Base-by-base conservation (phyloP, 208 protist genomes). In the Leishmania guyanensis region DNA sequence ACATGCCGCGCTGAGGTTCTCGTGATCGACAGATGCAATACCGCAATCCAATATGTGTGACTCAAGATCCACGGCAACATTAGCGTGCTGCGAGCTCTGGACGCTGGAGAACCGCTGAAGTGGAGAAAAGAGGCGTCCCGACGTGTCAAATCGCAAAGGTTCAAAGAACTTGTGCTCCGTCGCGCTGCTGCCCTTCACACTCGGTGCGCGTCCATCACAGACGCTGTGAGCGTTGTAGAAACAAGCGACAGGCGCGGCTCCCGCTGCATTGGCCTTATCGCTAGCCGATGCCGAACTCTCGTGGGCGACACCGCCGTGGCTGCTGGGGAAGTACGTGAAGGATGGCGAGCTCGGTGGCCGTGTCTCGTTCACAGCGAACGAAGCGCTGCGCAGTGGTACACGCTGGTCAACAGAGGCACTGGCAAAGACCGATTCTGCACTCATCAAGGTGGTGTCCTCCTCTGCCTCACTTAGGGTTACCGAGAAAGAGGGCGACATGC, bases 291-390 rank as follows among this genome's bases (percentile, higher is more conserved):
- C 6, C 3, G 74, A 14, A 9, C 36, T 36, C 33, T 65, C 53
- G 33, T 80, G 69, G 48, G 54, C 1, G 56, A 20, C 58, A 2
- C 48, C 56, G 12, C 51, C n/a, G 20, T 26, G 29, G 70, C 4
- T 36, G 74, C 43, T n/a, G 9, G 82, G 54, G 50, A 85, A 85
- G 73, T 75, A 79, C 43, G 77, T 75, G 53, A 85, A 85, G 77
- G 77, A 85, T 10, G 82, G 82, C 29, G 82, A 79, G 66, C 72
- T 82, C 10, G 72, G 71, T 46, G 82, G 64, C 29, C 62, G 77
- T 2, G 66, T 33, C 14, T 58, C 69, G 39, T 53, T 65, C 54
- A 46, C 22, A 10, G 64, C 3, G 1, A 48, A 71, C 16, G 22
- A 8, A n/a, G 53, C 8, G 53, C 77, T 62, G 43, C 77, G 60